Base-by-base conservation (phyloP, 768 basidiomycete species). In the Scleroderma bovista region DNA sequence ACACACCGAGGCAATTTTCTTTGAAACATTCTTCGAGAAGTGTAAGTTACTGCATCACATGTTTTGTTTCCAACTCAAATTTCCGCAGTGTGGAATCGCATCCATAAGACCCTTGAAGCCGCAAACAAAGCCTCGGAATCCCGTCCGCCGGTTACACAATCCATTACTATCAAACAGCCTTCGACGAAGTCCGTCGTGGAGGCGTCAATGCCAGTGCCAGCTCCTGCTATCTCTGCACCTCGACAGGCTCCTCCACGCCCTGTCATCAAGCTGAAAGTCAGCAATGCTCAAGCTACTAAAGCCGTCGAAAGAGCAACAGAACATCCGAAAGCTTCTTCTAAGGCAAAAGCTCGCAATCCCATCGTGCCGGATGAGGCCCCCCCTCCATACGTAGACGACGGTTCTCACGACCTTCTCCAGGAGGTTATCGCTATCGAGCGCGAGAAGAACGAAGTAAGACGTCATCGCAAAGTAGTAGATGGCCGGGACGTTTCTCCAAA, bases 11-110 rank as follows among this genome's bases (percentile, higher is more conserved):
- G 87, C 91, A 0, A 72, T 86, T 34, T 74, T 76, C 23, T 69
- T 97, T 36, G 90, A 95, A 58, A 74, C 69, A 1, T 84, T 86
- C 60, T 95, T 97, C 57, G 87, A 95, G 56, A 90, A 88, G 70
- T 76, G 93, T 93, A 60, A 49, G 88, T 75, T 43, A 26, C 44
- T 42, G 40, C 41, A 19, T 33, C 26, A n/a, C 12, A 13, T 29
- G 50, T 39, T 51, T 22, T 39, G 1, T 55, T 41, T 40, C 31
- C 15, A 40, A 50, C 37, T 32, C 16, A 22, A 44, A 19, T 40
- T 20, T 40, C 41, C 44, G 38, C 53, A 95, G 93, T 86, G 67
- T 98, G 95, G 95, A 72, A 77, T 12, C 82, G 88, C 44, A 88
- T 89, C 64, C 86, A 84, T 66, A 88, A 90, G 69, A 92, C 89